Base-by-base conservation (phyloP, 805 yeast species). In the Lipomyces anomalus region DNA sequence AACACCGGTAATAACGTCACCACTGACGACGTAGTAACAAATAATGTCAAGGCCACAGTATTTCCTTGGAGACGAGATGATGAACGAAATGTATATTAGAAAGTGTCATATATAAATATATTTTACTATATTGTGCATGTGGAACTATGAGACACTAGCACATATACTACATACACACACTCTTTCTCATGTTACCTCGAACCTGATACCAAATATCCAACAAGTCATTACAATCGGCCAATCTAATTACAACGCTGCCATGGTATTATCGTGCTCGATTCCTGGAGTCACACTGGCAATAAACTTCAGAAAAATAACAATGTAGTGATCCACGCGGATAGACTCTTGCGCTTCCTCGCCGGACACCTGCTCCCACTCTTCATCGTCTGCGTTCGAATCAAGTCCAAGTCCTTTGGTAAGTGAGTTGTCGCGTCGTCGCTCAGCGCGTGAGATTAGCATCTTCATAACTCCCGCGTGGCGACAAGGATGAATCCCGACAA, bases 271-370 rank as follows among this genome's bases (percentile, higher is more conserved):
- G 65, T 90, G 94, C 67, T 90, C 95, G 46, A 92, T 89, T 16
- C 97, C 95, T 0, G 98, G 98, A 1, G 95, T 89, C 6, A 92
- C 97, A 68, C 97, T 86, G 6, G 97, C 84, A 39, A 92, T 90
- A 61, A 92, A 92, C 67, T 92, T 92, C 59, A 92, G 72, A 63
- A 92, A 92, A 13, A 90, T 82, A 30, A 92, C 73, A 54, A 92
- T 67, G 62, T 92, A 92, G 61, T 89, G 97, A 63, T 92, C 97
- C 1, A 83, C 97, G 24, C 95, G 73, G 5, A 90, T 71, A 17
- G 79, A 73, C 52, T 74, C 77, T 58, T 80, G 84, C 82, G 83
- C 78, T 20, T 74, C 82, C 35, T 73, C 80, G 16, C 44, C 48
- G 34, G 42, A 44, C 33, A 57, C 43, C 32, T 52, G 59, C 57